Percentiles rank a stretch among this genome's conserved stretches.
Evolutionary conservation across 352 stramenopile species (phyloP).

Genomic region (Phytophthora constricta): DNA sequence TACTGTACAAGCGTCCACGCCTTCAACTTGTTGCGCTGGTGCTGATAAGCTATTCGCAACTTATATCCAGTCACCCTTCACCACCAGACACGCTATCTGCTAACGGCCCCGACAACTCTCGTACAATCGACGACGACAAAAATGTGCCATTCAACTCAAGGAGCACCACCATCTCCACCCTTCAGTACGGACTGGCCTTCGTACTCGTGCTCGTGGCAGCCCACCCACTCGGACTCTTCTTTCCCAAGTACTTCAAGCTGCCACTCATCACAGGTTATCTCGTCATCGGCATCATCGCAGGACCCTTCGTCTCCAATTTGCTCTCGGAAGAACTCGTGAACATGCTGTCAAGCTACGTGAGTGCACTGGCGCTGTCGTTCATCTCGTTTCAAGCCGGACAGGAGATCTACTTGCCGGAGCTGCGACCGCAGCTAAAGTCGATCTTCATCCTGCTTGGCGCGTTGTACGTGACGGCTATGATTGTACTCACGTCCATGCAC

Average conservation of each 20-base stretch:
- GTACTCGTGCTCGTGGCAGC: conserved; percentile 50
- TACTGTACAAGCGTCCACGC: too few species aligned
- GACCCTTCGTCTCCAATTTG: conserved; percentile 51
- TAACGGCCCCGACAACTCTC: too few species aligned
- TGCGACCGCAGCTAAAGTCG: conserved; percentile 64
- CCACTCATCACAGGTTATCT: conserved; percentile 62
- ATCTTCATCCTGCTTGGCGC: conserved; percentile 60
- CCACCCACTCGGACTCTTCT: conserved; percentile 52
- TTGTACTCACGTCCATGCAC: conserved; percentile 51
- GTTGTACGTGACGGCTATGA: conserved; percentile 64
- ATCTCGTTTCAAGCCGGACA: conserved; percentile 80
- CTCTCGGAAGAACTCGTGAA: conserved; percentile 38
- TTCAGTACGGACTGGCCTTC: conserved; percentile 46
- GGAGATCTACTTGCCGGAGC: conserved; percentile 74
- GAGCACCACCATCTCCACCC: conserved; percentile 36
- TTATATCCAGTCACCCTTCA: too few species aligned
- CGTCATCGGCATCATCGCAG: conserved; percentile 47
- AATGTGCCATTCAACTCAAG: conserved; percentile 42
- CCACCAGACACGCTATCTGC: too few species aligned
- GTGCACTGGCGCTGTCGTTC: conserved; percentile 70
- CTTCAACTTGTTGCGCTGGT: too few species aligned
- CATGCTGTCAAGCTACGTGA: conserved; percentile 55
- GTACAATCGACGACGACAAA: conserved; percentile 7
- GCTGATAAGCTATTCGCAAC: too few species aligned
- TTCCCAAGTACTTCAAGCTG: conserved; percentile 52